Percentiles rank a stretch among this genome's conserved stretches.
Evolutionary conservation across 2,329 filamentous ascomycete genomes (phyloP).

Genomic region (Pezicula rhizophila): DNA sequence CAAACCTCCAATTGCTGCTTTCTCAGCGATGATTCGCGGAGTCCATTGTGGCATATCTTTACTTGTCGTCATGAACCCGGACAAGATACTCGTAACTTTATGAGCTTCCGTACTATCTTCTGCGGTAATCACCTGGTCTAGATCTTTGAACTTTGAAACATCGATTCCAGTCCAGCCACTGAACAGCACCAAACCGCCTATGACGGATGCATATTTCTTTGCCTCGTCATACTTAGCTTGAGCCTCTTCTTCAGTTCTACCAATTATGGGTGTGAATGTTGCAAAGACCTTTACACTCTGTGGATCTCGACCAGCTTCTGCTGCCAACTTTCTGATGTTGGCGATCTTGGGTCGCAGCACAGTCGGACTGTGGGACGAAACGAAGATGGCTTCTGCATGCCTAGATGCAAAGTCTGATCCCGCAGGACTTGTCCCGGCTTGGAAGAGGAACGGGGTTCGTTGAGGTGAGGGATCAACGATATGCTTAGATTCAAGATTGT

Average conservation of each 20-base stretch:
- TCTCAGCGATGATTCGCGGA: constrained; percentile 62
- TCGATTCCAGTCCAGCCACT: constrained; percentile 69
- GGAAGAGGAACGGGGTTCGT: constrained; percentile 61
- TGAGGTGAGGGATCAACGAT: constrained; percentile 62
- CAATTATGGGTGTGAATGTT: constrained; percentile 59
- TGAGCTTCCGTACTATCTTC: constrained; percentile 48
- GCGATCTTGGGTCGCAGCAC: constrained; percentile 55
- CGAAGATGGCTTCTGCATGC: constrained; percentile 66
- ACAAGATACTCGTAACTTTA: constrained; percentile 43
- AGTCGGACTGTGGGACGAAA: constrained; percentile 54
- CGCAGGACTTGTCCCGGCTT: constrained; percentile 61
- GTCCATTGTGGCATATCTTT: constrained; percentile 54
- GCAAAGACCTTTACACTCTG: constrained; percentile 60
- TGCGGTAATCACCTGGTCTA: constrained; percentile 51
- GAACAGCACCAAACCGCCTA: constrained; percentile 63
- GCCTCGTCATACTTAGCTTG: constrained; percentile 56
- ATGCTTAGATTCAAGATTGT: constrained; percentile 55
- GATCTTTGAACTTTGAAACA: constrained; percentile 44
- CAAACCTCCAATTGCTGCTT: constrained; percentile 62
- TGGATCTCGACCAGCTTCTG: constrained; percentile 48
- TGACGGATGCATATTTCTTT: constrained; percentile 53
- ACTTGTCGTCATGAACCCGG: constrained; percentile 42
- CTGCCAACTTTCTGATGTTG: constrained; percentile 53
- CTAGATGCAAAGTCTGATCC: constrained; percentile 62
- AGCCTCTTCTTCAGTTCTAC: constrained; percentile 59